Percentiles rank a stretch among this genome's conserved stretches.
phyloP scores from a whole-genome alignment of 1,139 yeast genomes.

The Suhomyces coccinellae region DNA sequence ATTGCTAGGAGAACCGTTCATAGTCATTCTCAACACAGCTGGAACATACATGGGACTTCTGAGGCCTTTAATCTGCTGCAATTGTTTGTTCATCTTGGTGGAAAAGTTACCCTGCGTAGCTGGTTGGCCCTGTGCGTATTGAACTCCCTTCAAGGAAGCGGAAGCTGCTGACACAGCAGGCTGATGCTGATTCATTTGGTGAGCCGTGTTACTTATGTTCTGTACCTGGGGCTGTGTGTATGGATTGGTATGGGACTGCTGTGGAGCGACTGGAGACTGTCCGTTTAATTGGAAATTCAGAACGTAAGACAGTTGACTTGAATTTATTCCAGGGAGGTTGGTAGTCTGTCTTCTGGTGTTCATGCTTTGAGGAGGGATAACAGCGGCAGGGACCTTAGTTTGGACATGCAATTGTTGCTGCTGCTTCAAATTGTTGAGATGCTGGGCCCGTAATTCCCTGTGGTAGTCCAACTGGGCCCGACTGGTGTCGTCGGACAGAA shows the following conservation, averaged over 20 bases:
- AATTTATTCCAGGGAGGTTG: conserved; percentile 10
- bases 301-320: conserved; percentile 3
- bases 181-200: background rate
- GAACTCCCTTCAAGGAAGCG: conserved; percentile 6
- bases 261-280: background rate
- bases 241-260: background rate
- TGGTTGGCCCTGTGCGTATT: background rate
- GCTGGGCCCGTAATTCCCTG: conserved; percentile 6
- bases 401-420: conserved; percentile 6
- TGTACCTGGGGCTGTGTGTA: background rate
- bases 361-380: conserved; percentile 29
- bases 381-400: conserved; percentile 24
- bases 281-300: conserved; percentile 3
- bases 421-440: conserved; percentile 2
- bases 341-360: conserved; percentile 19
- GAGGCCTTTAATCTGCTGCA: conserved; percentile 66
- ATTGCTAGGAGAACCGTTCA: conserved; percentile 15
- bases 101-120: background rate
- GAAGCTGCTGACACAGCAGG: conserved; percentile 3
- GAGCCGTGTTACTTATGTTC: background rate
- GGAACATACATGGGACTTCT: conserved; percentile 87
- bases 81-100: conserved; percentile 21
- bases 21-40: conserved; percentile 69
- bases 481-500: conserved; percentile 4
- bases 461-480: conserved; percentile 8